Base-by-base conservation (phyloP, 148 eudicot genomes). In the Chenopodium quinoa region DNA sequence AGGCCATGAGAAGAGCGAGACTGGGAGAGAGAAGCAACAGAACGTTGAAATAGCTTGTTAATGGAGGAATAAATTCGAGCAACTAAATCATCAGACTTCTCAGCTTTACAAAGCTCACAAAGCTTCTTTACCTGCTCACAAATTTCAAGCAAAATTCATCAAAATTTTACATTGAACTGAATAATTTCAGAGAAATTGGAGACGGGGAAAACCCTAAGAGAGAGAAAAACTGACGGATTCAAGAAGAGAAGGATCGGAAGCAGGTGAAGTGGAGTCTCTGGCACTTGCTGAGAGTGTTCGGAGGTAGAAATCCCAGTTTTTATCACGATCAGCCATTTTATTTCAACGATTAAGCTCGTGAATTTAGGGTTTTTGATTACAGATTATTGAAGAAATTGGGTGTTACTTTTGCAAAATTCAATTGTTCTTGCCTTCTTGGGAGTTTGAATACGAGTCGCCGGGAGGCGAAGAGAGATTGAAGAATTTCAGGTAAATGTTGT, bases 21-120 rank as follows among this genome's bases (percentile, higher is more conserved):
- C 40, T 92, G 94, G 25, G 94, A 82, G 85, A 91, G 86, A 9
- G 99, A 90, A 84, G 99, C 87, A 27, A 92, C 86, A 8, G 90
- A 86, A 31, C 97, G 99, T 64, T 96, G 97, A 75, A 96, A 93
- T 9, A 96, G 91, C 83, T 90, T 89, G 82, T 86, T 96, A 5
- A 96, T 87, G 58, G 91, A 87, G 2, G 99, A 94, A 87, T 92
- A 96, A 90, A 94, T 91, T 90, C 99, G 89, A 77, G 98, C 94
- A n/a, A 91, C 88, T 85, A 96, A 90, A 82, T 96, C 94, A 73
- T 93, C 98, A 8, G 98, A 96, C 37, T 92, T 90, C 82, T 96
- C 97, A 60, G 73, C 85, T 87, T 90, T 91, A 80, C 98, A 96
- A 65, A 96, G 63, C 75, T 92, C 91, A 68, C 89, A 83, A 71